These are phyloP conservation scores for Syzygium jambos DNA, from an alignment of 345 rosid species.

Conservation along the genomic window DNA sequence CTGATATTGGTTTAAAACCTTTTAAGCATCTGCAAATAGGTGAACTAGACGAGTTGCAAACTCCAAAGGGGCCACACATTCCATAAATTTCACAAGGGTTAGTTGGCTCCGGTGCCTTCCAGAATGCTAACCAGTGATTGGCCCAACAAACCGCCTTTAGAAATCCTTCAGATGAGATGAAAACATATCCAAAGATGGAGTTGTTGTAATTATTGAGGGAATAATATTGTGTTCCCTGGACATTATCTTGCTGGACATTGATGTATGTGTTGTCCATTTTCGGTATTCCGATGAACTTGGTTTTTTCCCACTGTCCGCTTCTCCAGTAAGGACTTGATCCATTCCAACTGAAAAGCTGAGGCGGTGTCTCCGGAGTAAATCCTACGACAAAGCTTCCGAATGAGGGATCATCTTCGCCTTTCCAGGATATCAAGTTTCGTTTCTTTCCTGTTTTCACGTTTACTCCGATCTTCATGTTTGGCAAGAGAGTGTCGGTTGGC, in stretches of 20 bases:
- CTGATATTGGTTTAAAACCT: conserved; percentile 24
- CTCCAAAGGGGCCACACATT: conserved; percentile 17
- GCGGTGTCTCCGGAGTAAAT: conserved; percentile 9
- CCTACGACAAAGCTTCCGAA: conserved; percentile 11
- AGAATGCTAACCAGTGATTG: not conserved
- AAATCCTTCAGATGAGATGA: conserved; percentile 8
- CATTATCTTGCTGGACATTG: not conserved
- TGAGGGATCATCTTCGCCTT: conserved; percentile 12
- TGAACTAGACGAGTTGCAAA: conserved; percentile 4
- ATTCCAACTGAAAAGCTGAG: conserved; percentile 10
- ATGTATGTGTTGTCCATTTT: not conserved
- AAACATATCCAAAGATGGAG: not conserved
- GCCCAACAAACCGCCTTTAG: conserved; percentile 1
- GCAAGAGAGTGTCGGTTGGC: conserved; percentile 21
- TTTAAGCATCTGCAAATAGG: conserved; percentile 14
- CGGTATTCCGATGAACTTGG: not conserved
- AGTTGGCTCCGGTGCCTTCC: conserved; percentile 4
- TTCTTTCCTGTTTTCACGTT: conserved; percentile 2
- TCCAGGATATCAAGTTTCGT: conserved; percentile 17
- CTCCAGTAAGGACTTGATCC: not conserved
- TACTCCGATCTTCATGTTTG: conserved; percentile 29
- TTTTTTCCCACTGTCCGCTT: not conserved
- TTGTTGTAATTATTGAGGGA: not conserved
- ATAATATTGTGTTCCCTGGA: not conserved
- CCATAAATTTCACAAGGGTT: conserved; percentile 16